A percentile compares a stretch with the other conserved stretches of the same genome.
These are phyloP conservation scores for Aspergillus sp. DNA, from an alignment of 2,329 filamentous ascomycete genomes.

Conservation along the genomic window DNA sequence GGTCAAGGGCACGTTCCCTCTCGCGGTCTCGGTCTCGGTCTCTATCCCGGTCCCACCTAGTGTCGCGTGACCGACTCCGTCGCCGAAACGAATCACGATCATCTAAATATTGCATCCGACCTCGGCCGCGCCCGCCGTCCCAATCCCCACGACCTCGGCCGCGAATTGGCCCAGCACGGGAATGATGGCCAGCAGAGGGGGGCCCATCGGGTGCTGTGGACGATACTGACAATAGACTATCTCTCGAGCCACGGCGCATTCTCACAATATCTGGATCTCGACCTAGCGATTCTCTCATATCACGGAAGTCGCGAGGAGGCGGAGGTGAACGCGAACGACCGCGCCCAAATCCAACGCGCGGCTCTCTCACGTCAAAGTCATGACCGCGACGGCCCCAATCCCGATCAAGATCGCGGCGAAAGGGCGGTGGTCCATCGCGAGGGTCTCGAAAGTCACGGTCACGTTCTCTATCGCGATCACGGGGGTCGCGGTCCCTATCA, in stretches of 20 bases:
- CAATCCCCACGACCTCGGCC: slow-evolving; percentile 45
- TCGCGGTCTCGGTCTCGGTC: slow-evolving; percentile 39
- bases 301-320: slow-evolving; percentile 40
- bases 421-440: slow-evolving; percentile 39
- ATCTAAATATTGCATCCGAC: slow-evolving; percentile 40
- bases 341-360: slow-evolving; percentile 45
- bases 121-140: slow-evolving; percentile 44
- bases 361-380: slow-evolving; percentile 46
- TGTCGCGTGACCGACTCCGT: slow-evolving; percentile 46
- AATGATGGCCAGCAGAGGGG: slow-evolving; percentile 31
- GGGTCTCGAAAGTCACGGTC: slow-evolving; percentile 43
- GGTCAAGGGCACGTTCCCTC: slow-evolving; percentile 32
- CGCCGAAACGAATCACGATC: slow-evolving; percentile 45
- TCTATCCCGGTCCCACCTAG: slow-evolving; percentile 43
- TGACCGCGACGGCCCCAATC: slow-evolving; percentile 49
- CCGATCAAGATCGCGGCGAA: slow-evolving; percentile 43
- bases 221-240: slow-evolving; percentile 41
- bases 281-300: slow-evolving; percentile 34
- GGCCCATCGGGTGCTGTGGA: slow-evolving; percentile 38
- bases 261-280: slow-evolving; percentile 41
- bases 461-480: slow-evolving; percentile 47
- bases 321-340: slow-evolving; percentile 47
- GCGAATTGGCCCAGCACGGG: slow-evolving; percentile 39
- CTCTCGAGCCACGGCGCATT: slow-evolving; percentile 45
- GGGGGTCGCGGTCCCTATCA: slow-evolving; percentile 63